Base-by-base conservation (phyloP, 768 basidiomycete genomes). In the Leccinum pellstonianum region DNA sequence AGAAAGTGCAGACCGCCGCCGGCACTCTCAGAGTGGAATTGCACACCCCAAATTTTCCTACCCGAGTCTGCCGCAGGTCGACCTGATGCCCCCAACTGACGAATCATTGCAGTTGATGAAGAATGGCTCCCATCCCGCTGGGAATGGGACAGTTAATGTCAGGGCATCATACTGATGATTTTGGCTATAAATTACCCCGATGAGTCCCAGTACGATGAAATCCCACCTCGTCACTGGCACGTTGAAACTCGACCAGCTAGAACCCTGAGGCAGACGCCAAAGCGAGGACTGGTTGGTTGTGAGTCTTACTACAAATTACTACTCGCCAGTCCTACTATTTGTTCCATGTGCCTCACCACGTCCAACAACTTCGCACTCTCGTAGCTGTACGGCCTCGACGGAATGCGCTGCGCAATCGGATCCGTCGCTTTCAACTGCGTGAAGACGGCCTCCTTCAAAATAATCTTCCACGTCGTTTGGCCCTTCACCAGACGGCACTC, bases 11-110 rank as follows among this genome's bases (percentile, higher is more conserved):
- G 57, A 93, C 93, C 85, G n/a, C 96, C 96, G 43, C 97, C 96
- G 29, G 95, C 91, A 63, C 93, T 95, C 76, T 99, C 97, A 17
- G 97, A 96, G 75, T 99, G 97, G 86, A 98, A 99, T 71, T 99
- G 97, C 23, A 98, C 96, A 65, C 96, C 97, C 93, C 95, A 98
- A 31, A 98, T 82, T 62, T 86, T 88, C 78, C 88, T 93, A 56
- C 94, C 94, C 21, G 93, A 95, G 10, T 87, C 90, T 0, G 78
- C 27, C 23, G 23, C 23, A 23, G 8, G 27, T 8, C 27, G 27
- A 29, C 27, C 8, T 29, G 8, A 29, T 29, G 8, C 27, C 27
- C 27, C 0, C 27, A 8, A 29, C 27, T 8, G 27, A 29, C 27
- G 27, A 29, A 29, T 29, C 27, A 29, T 29, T 29, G 27, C 27